Evolutionary conservation across 257 asterid species (phyloP).

Genomic region (Coffea eugenioides): DNA sequence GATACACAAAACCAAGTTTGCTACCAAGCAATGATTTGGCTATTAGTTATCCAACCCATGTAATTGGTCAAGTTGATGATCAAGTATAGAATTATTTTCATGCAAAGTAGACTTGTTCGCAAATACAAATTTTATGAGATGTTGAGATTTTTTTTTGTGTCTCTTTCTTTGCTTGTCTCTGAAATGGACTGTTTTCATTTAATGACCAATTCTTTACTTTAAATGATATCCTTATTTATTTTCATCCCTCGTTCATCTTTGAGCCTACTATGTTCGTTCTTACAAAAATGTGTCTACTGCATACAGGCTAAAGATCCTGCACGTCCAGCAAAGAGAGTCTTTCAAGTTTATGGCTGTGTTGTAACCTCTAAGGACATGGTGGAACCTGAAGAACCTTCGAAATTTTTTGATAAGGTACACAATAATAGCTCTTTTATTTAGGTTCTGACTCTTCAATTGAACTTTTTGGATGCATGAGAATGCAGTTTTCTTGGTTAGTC

Average conservation of each 20-base stretch:
- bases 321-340: constrained; percentile 51
- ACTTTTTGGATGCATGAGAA: neutral
- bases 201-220: neutral
- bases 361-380: constrained; percentile 83
- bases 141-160: neutral
- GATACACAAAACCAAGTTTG: neutral
- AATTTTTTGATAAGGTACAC: constrained; percentile 68
- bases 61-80: neutral
- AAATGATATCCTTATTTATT: neutral
- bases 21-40: no score
- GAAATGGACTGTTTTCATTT: neutral
- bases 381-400: constrained; percentile 62
- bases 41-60: neutral
- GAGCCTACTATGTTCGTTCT: neutral
- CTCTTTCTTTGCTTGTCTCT: no score
- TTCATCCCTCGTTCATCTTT: neutral
- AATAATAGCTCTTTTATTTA: neutral
- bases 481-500: neutral
- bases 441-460: neutral
- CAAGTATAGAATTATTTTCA: neutral
- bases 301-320: constrained; percentile 41
- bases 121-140: neutral
- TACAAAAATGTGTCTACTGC: constrained; percentile 7
- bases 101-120: neutral
- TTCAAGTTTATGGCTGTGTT: constrained; percentile 83